Evolutionary conservation across 2,329 filamentous ascomycete genomes (phyloP), one percentile per base, ranked within the genome.

Genomic region (Aspergillus pseudotamarii): DNA sequence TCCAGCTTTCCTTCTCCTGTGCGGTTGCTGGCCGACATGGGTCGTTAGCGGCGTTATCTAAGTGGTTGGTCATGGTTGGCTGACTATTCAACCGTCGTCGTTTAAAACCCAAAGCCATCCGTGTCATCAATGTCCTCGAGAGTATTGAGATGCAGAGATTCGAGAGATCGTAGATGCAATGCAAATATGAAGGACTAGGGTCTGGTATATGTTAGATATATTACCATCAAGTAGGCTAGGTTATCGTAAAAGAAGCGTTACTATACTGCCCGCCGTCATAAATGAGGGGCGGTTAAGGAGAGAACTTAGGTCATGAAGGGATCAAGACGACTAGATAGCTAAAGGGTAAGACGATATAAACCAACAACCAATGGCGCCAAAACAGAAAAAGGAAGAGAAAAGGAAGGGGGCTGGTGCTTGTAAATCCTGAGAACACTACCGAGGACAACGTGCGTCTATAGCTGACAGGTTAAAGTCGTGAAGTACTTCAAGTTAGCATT

Each of bases 1-100:
- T 78, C 82, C 80, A 82, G 9, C 66, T 75, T 34, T 72, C 68
- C 65, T 79, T 83, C 58, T 83, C 79, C 28, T 75, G 60, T 4
- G 57, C 55, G 12, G 73, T 78, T 11, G 77, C 76, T 43, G 76
- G 66, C 43, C 68, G 64, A 43, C 73, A 73, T 53, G 74, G 69
- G 9, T 62, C 61, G 45, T 59, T 57, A 38, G 32, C 45, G 32
- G 34, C 6, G 19, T 72, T 71, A 21, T 59, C 62, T 66, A 66
- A 36, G 68, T 72, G 60, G 6, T 26, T 50, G 16, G 16, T 14
- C 23, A 51, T 32, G n/a, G 66, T 66, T 14, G 61, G 63, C 14
- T 65, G 61, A 32, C 68, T 60, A 50, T 68, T 68, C 36, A 74
- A 57, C 21, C 74, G 73, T 56, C 69, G 71, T 58, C 71, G 71